Base-by-base conservation (phyloP, 805 yeast genomes). In the Metschnikowia lunata region DNA sequence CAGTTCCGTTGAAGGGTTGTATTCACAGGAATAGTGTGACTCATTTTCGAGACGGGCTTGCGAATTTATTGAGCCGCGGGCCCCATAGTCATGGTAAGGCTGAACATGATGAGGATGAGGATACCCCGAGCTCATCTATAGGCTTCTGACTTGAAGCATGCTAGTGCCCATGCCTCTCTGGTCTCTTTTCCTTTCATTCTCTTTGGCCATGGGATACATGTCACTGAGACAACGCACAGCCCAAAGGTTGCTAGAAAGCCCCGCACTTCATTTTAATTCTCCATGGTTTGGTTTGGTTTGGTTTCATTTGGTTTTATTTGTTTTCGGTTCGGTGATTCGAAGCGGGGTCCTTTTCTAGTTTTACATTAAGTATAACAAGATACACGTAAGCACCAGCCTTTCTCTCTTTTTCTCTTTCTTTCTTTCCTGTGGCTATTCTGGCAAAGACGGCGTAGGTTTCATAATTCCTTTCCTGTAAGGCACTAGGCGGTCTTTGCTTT, bases 61-160 rank as follows among this genome's bases (percentile, higher is more conserved):
- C 36, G 28, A 44, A 39, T 18, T 14, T 43, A 46, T 34, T 43
- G 39, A 18, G 23, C 23, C 37, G 43, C 26, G 30, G 26, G n/a
- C 43, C 39, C 10, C 11, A 28, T 14, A 41, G 18, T 4, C 15
- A 26, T 18, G 58, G 46, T 18, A 54, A 51, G 49, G 49, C 43
- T 14, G 45, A 40, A 32, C 37, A 50, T 18, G 55, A 49, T 31
- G 57, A 55, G 35, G 43, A 42, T n/a, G 56, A 50, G 36, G 55
- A 54, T 33, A 43, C 36, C 23, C 46, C 49, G 9, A 42, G 45
- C 13, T 46, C 47, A 18, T 50, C 40, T 23, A 48, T 51, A n/a
- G 56, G 49, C 36, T 42, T 50, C 7, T 55, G 32, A 30, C 31
- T 29, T 29, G n/a, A 12, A 12, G n/a, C 11, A 29, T 12, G n/a